Evolutionary conservation across 176 grass and related monocot species (phyloP).

Genomic region (Otatea glauca): DNA sequence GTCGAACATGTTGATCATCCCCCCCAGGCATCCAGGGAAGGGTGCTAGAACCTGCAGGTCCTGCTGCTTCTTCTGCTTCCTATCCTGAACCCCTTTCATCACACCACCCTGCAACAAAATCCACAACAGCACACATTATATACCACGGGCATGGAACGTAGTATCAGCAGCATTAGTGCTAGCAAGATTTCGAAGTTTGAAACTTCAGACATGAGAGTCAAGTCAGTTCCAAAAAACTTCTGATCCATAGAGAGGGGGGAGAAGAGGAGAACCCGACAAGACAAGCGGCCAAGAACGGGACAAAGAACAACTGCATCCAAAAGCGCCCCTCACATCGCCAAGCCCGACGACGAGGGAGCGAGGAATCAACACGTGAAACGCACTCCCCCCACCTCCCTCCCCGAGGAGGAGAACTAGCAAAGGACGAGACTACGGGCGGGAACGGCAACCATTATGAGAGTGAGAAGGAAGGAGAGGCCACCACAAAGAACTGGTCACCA

Average conservation of each 20-base stretch:
- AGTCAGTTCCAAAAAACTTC: constrained; percentile 10
- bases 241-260: not conserved
- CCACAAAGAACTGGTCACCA: constrained; percentile 44
- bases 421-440: not conserved
- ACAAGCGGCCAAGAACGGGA: constrained; percentile 37
- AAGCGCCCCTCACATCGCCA: constrained; percentile 21
- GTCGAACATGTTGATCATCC: constrained; percentile 79
- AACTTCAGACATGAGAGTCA: constrained; percentile 33
- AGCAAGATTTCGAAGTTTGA: constrained; percentile 26
- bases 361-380: constrained; percentile 54
- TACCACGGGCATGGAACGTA: not conserved
- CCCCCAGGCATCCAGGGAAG: constrained; percentile 65
- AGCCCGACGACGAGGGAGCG: not conserved
- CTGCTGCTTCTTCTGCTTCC: constrained; percentile 55
- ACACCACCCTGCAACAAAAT: constrained; percentile 36
- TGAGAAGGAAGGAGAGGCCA: not conserved
- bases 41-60: constrained; percentile 62
- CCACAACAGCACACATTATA: not conserved
- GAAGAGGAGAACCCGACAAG: not conserved
- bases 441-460: constrained; percentile 14
- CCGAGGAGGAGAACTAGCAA: constrained; percentile 18
- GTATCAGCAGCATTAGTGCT: not conserved
- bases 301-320: constrained; percentile 46
- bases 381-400: constrained; percentile 12
- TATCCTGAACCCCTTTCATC: constrained; percentile 68